Conservation (phyloP, 1,139 yeast genomes). For the Yamadazyma trypodendri region DNA sequence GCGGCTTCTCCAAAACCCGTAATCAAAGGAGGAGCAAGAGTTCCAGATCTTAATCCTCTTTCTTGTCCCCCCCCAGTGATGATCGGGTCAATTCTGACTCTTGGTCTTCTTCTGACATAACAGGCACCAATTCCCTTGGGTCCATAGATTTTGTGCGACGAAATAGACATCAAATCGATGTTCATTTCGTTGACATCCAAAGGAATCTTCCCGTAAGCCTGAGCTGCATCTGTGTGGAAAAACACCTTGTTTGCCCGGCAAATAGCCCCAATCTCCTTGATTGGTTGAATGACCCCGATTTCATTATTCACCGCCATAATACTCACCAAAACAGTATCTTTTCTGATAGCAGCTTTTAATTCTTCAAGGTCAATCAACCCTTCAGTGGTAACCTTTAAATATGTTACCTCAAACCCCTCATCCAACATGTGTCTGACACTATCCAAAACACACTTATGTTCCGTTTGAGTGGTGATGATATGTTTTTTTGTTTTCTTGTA, state of each 20-base stretch:
- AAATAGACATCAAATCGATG: slow-evolving; percentile 88
- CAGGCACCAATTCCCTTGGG: slow-evolving; percentile 98
- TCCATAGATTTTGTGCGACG: slow-evolving; percentile 96
- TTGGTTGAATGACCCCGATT: slow-evolving; percentile 95
- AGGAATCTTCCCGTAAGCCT: slow-evolving; percentile 92
- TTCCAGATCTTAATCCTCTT: slow-evolving; percentile 96
- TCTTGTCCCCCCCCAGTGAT: slow-evolving; percentile 99
- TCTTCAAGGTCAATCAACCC: slow-evolving; percentile 80
- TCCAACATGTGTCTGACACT: slow-evolving; percentile 93
- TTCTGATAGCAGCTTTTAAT: slow-evolving; percentile 79
- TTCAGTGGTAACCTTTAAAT: slow-evolving; percentile 76
- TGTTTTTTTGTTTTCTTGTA: slow-evolving; percentile 88
- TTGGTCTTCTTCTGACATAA: slow-evolving; percentile 94
- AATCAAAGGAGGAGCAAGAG: slow-evolving; percentile 92
- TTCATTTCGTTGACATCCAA: slow-evolving; percentile 92
- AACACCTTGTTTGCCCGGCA: slow-evolving; percentile 87
- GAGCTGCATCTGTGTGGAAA: slow-evolving; percentile 99
- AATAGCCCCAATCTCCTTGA: slow-evolving; percentile 87
- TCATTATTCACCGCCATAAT: slow-evolving; percentile 98
- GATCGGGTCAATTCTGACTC: slow-evolving; percentile 94
- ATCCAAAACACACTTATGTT: slow-evolving; percentile 96
- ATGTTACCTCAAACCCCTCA: slow-evolving; percentile 96
- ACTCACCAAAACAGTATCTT: slow-evolving; percentile 90
- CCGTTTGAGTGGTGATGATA: slow-evolving; percentile 93
- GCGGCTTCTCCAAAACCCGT: slow-evolving; percentile 99